Base-by-base conservation (phyloP, 2,329 filamentous ascomycete genomes). In the Fusarium nematophilum region DNA sequence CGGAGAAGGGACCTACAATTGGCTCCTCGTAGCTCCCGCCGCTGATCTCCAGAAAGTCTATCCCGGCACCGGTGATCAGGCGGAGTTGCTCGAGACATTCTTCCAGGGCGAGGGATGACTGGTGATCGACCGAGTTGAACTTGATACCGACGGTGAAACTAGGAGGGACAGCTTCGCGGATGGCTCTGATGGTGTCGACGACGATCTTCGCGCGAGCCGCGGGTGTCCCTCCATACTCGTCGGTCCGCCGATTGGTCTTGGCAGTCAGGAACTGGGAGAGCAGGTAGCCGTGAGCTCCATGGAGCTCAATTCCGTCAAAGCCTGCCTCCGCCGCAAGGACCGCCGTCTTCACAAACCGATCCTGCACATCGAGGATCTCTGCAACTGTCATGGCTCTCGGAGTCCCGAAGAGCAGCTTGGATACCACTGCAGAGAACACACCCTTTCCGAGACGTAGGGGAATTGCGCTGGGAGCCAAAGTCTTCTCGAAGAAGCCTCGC, bases 11-110 rank as follows among this genome's bases (percentile, higher is more conserved):
- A 6, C 51, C 36, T 13, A 29, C 23, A 14, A n/a, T n/a, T n/a
- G n/a, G n/a, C n/a, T 47, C 51, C 3, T 50, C 51, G 4, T 51
- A 51, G 1, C n/a, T 36, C 4, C 51, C 51, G 2, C 51, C 51
- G 3, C 51, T 50, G 9, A 53, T 47, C 8, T 53, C 45, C 0
- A 53, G 30, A 26, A 53, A 53, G 2, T 53, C 36, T 2, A 53
- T 17, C 8, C 45, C 51, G 0, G 29, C 36, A 1, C 30, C 14
- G 0, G 9, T 27, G 0, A 53, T 53, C 0, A 47, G 18, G 1
- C 29, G 49, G 3, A 53, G 5, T 0, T 53, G 51, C 1, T 3
- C 33, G 5, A 42, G 37, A 7, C 39, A 42, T 6, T 50, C 36
- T 0, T 26, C 15, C 1, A 53, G 0, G 0, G 18, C 3, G 45